Base-by-base conservation (phyloP, 176 grass and related monocot species). In the Bolboschoenus planiculmis region DNA sequence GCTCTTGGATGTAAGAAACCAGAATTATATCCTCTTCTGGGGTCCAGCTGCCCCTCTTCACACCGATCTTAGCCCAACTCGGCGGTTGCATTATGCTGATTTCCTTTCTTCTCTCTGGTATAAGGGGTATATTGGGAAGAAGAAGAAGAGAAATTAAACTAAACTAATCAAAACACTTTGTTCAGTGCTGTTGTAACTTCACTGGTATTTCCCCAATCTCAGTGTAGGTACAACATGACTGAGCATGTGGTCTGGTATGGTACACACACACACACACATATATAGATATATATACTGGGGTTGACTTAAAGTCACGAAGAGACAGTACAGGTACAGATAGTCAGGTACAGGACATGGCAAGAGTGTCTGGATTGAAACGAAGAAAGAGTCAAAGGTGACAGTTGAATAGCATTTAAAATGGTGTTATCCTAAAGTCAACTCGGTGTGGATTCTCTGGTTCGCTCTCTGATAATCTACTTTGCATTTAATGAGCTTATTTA, bases 1-100 rank as follows among this genome's bases (percentile, higher is more conserved):
- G 20, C 29, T 57, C 18, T 56, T 79, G 76, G 53, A 79, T 57
- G 26, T 79, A 79, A 36, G 76, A 79, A 33, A 16, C 76, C 18
- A 79, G 76, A 36, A 34, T 79, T 37, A 79, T 27, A 56, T 79
- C 76, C 50, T 79, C 76, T 34, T 79, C 76, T 56, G 76, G 76
- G 4, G 24, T 79, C 76, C 76, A 79, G 7, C 29, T 9, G 20
- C 76, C 76, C 48, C 34, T 57, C 5, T 79, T 79, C 16, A 79
- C n/a, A 79, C 50, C 30, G 23, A 10, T 21, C 3, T 73, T 44
- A 4, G 39, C 44, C 39, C 21, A 73, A 14, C 10, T 44, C 2
- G 68, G 68, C 21, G 50, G 50, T 56, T 50, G 56, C 76, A 79
- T 44, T 24, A 56, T 57, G 40, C 43, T 56, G 24, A 3, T 57